phyloP scores from a whole-genome alignment of 768 basidiomycete genomes.

The Mycena amicta region DNA sequence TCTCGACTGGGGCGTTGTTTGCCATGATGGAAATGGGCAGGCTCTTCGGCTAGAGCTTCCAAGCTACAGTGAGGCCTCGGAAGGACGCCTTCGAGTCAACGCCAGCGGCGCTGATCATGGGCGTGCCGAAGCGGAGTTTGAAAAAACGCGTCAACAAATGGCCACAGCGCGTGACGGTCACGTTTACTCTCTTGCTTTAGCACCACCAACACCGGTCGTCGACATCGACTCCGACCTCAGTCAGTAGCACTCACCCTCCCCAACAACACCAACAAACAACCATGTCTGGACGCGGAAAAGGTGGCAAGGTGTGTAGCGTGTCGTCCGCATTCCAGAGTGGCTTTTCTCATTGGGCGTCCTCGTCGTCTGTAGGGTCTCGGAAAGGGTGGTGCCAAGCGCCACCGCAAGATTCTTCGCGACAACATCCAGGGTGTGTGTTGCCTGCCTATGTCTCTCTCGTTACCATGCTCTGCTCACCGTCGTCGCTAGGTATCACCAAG shows the following conservation, averaged over 20 bases:
- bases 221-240: neutral
- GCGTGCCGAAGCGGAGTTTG: neutral
- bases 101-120: too few relatives aligned
- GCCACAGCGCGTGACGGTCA: neutral
- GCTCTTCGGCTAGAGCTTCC: too few relatives aligned
- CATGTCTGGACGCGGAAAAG: constrained; percentile 1
- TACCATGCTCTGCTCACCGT: neutral
- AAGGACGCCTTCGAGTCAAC: too few relatives aligned
- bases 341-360: neutral
- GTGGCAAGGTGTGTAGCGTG: constrained; percentile 1
- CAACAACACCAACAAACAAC: neutral
- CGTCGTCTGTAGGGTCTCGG: constrained; percentile 54
- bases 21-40: too few relatives aligned
- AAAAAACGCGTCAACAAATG: neutral
- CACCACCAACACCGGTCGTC: neutral
- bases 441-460: neutral
- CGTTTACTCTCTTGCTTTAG: neutral
- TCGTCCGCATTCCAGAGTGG: neutral
- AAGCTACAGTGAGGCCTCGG: too few relatives aligned
- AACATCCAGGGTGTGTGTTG: constrained; percentile 49
- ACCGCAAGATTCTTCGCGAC: constrained; percentile 72
- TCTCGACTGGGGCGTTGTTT: too few relatives aligned
- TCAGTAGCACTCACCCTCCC: neutral
- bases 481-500: neutral
- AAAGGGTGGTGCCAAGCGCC: constrained; percentile 77